Evolutionary conservation across 257 asterid species (phyloP).

Genomic region (Fraxinus americana): DNA sequence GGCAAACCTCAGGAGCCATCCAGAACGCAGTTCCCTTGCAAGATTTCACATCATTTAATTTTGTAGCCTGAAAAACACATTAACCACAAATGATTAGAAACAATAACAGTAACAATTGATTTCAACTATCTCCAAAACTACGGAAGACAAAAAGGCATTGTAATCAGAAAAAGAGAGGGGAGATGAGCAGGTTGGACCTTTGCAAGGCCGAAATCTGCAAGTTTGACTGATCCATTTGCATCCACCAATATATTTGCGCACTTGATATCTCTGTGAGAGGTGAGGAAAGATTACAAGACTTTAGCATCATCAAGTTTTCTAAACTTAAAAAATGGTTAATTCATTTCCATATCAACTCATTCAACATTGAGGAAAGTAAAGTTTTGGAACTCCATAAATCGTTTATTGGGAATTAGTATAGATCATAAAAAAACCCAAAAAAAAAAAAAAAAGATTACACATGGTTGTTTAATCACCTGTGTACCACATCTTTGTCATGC

Average conservation of each 20-base stretch:
- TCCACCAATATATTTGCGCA: constrained; percentile 95
- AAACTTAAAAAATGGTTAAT: background rate
- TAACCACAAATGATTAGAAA: constrained; percentile 23
- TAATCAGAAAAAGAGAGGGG: constrained; percentile 16
- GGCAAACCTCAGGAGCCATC: constrained; percentile 99
- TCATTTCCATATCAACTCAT: background rate
- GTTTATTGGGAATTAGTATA: no score
- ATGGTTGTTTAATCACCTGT: constrained; percentile 61
- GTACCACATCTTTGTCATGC: constrained; percentile 79
- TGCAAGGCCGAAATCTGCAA: constrained; percentile 99
- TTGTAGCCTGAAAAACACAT: constrained; percentile 65
- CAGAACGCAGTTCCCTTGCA: constrained; percentile 95
- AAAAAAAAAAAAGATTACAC: constrained; percentile 6
- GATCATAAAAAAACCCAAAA: background rate
- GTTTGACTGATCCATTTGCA: constrained; percentile 85
- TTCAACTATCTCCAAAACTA: constrained; percentile 16
- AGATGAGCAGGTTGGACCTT: constrained; percentile 49
- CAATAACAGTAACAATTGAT: background rate
- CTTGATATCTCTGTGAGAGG: constrained; percentile 74
- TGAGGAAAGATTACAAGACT: constrained; percentile 23
- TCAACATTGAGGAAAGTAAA: background rate
- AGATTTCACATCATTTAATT: constrained; percentile 81
- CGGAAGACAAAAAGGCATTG: background rate
- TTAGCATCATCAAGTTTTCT: constrained; percentile 5
- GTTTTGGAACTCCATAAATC: no score